Evolutionary conservation across 768 basidiomycete species (phyloP).

Genomic region (Kwoniella dejecticola): DNA sequence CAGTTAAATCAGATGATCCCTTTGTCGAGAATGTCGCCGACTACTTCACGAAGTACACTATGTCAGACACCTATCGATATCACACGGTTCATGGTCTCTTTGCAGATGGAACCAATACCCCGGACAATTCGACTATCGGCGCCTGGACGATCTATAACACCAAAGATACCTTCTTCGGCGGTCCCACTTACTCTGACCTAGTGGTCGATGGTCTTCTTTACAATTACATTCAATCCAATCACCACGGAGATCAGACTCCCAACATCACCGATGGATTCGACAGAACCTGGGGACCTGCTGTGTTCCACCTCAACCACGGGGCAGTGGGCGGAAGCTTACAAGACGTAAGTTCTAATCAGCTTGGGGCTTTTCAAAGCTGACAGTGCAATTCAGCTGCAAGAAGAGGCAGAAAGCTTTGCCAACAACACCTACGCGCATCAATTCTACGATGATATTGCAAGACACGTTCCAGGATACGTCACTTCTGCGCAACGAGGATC

Average conservation of each 20-base stretch:
- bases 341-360: too few species aligned
- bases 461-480: slow-evolving; percentile 25
- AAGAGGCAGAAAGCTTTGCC: slow-evolving; percentile 3
- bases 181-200: slow-evolving; percentile 31
- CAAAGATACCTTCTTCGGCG: slow-evolving; percentile 33
- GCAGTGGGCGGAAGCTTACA: background rate
- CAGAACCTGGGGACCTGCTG: slow-evolving; percentile 37
- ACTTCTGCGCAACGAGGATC: slow-evolving; percentile 19
- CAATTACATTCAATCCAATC: slow-evolving; percentile 34
- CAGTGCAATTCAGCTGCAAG: background rate
- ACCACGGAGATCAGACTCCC: slow-evolving; percentile 27
- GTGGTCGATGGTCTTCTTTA: slow-evolving; percentile 38
- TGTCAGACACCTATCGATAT: slow-evolving; percentile 25
- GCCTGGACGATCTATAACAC: slow-evolving; percentile 37
- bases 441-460: slow-evolving; percentile 40
- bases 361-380: background rate
- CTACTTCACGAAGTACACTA: slow-evolving; percentile 45
- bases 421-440: slow-evolving; percentile 22
- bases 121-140: slow-evolving; percentile 29
- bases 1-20: slow-evolving; percentile 2
- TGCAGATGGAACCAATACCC: slow-evolving; percentile 26
- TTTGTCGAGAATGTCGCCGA: slow-evolving; percentile 16
- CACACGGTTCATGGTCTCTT: slow-evolving; percentile 38
- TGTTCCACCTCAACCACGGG: slow-evolving; percentile 28
- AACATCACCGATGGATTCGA: slow-evolving; percentile 43